These are phyloP conservation scores for Brassica napus DNA, from an alignment of 345 rosid genomes.

Conservation along the genomic window Da-Ae NC_063435.1:23837501-23838000, in stretches of 20 bases:
- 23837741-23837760: background rate
- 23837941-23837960: too few species aligned
- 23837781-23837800: background rate
- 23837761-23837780: background rate
- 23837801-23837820: background rate
- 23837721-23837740: background rate
- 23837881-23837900: too few species aligned
- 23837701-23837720: too few species aligned
- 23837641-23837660: constrained; percentile 16
- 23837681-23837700: constrained; percentile 10
- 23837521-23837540: background rate
- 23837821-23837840: too few species aligned
- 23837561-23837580: background rate
- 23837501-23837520: too few species aligned
- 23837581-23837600: constrained; percentile 2
- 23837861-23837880: too few species aligned
- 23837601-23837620: constrained; percentile 25
- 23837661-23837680: background rate
- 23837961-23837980: too few species aligned
- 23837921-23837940: too few species aligned
- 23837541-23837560: background rate
- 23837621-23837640: constrained; percentile 20
- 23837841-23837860: too few species aligned
- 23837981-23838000: too few species aligned
- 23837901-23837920: too few species aligned